A percentile compares a stretch with the other conserved stretches of the same genome.
These are phyloP conservation scores for Lineolata rhizophorae DNA, from an alignment of 495 filamentous ascomycete genomes.

Conservation along the genomic window DNA sequence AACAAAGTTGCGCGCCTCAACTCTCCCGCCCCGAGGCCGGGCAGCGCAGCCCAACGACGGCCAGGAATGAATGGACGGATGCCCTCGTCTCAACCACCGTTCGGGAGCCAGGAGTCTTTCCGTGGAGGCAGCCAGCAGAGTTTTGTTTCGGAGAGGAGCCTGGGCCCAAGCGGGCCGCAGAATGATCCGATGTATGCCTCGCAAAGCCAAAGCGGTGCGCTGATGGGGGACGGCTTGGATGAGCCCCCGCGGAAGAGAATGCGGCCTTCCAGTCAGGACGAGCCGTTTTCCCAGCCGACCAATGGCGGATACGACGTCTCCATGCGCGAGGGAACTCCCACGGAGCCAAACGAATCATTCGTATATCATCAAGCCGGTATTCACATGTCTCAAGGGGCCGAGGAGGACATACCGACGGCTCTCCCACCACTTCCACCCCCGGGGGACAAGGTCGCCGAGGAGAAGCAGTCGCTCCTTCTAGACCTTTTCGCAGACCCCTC, in stretches of 20 bases:
- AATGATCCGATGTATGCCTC: conserved; percentile 32
- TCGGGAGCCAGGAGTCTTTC: conserved; percentile 40
- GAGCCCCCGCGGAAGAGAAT: conserved; percentile 79
- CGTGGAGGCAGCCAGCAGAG: conserved; percentile 41
- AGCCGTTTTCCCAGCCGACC: conserved; percentile 13
- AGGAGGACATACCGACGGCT: conserved; percentile 30
- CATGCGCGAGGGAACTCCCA: conserved; percentile 46
- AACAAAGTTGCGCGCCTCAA: conserved; percentile 79
- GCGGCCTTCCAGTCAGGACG: conserved; percentile 28
- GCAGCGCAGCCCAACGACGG: conserved; percentile 22
- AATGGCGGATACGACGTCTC: conserved; percentile 20
- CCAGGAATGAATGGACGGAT: too few relatives aligned
- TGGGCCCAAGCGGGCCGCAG: conserved; percentile 25
- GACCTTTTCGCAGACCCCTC: conserved; percentile 63
- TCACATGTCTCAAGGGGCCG: conserved; percentile 16
- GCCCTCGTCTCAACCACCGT: conserved; percentile 38
- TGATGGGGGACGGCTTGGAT: conserved; percentile 1
- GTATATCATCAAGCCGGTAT: conserved; percentile 40
- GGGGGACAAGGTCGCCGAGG: conserved; percentile 38
- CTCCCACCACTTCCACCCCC: conserved; percentile 50
- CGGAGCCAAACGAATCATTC: conserved; percentile 74
- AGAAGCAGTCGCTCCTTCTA: conserved; percentile 61
- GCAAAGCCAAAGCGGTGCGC: conserved; percentile 13
- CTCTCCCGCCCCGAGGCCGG: conserved; percentile 47
- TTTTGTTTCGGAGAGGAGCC: conserved; percentile 39